Base-by-base conservation (phyloP, 179 eudicot genomes). In the Pouteria campechiana region DNA sequence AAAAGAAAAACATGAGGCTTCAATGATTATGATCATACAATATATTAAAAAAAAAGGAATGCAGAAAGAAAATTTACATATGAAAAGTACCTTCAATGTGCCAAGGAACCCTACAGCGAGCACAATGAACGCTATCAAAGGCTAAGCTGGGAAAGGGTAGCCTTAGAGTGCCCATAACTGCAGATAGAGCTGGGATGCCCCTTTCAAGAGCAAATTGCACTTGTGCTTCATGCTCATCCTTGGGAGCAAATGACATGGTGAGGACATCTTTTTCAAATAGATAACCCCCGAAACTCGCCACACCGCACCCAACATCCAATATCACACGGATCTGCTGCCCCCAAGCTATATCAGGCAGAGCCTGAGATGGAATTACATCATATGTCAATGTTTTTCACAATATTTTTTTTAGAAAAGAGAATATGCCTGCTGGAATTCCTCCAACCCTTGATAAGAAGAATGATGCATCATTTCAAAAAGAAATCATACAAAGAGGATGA, bases 271-370 rank as follows among this genome's bases (percentile, higher is more conserved):
- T 76, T 9, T 79, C 89, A 55, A 79, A 73, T 7, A 75, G 69
- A 46, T 34, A 79, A 19, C 89, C 89, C 39, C 89, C 89, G 67
- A 79, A 79, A 58, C 89, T 79, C 48, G 89, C 89, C 52, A 79
- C 89, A 6, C 89, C 89, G 59, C 89, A 79, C 44, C 89, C 89
- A 70, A 79, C 89, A 68, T 79, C 89, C 33, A 79, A 38, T 44
- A 79, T 52, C 16, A 79, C 89, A 41, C 83, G 77, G 9, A 75
- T 38, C 12, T 46, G 68, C 46, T 73, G 73, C 31, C 89, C 89
- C 89, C 89, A 79, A 7, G 69, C 68, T 57, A 77, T 40, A 19
- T 64, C 75, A 60, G 78, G 78, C 32, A 58, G 34, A 58, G 63
- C 54, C 78, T 72, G 50, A n/a, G n/a, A n/a, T 52, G 29, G 39